phyloP scores from a whole-genome alignment of 2,329 filamentous ascomycete species.

The Lachnellula subtilissima region DNA sequence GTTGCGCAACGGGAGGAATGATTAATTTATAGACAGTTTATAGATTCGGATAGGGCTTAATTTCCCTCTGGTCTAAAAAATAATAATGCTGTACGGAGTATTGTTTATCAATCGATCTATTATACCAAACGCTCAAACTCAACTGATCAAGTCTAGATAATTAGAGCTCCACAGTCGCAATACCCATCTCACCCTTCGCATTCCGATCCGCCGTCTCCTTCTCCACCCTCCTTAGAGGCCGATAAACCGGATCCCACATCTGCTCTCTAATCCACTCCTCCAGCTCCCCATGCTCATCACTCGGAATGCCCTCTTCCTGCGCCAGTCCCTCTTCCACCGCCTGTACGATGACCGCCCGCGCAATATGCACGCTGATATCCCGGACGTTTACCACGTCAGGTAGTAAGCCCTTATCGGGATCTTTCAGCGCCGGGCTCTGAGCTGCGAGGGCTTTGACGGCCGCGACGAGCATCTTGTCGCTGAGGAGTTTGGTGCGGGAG shows the following conservation, averaged over 20 bases:
- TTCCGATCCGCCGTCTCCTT: constrained; percentile 47
- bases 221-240: constrained; percentile 55
- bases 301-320: constrained; percentile 60
- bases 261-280: constrained; percentile 65
- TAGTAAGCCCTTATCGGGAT: constrained; percentile 61
- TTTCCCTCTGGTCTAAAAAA: too few relatives aligned
- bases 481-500: constrained; percentile 60
- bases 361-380: constrained; percentile 72
- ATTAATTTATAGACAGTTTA: too few relatives aligned
- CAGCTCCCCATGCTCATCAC: constrained; percentile 31
- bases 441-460: constrained; percentile 69
- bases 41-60: too few relatives aligned
- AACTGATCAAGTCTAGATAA: too few relatives aligned
- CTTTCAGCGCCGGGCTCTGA: constrained; percentile 62
- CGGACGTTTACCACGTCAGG: constrained; percentile 73
- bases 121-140: too few relatives aligned
- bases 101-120: too few relatives aligned
- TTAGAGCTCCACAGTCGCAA: constrained; percentile 23
- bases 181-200: constrained; percentile 55
- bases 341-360: constrained; percentile 66
- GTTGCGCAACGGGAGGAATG: too few relatives aligned
- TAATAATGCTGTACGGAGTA: too few relatives aligned
- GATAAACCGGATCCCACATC: constrained; percentile 74
- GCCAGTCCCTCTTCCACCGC: constrained; percentile 67
- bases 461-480: constrained; percentile 75